phyloP scores from a whole-genome alignment of 495 filamentous ascomycete genomes.

The Elaphomyces granulatus region DNA sequence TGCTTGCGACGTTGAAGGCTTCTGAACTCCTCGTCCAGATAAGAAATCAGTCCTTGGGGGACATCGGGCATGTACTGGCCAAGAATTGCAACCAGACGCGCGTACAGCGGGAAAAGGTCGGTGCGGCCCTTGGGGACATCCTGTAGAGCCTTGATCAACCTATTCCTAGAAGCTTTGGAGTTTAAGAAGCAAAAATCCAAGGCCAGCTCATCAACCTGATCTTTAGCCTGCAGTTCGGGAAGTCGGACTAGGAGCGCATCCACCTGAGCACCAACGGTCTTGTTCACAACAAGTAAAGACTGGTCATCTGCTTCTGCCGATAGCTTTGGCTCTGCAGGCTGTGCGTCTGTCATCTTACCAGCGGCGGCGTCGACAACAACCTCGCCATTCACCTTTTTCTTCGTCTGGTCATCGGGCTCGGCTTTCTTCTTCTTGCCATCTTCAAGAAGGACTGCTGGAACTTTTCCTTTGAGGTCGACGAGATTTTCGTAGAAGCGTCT shows the following conservation, averaged over 20 bases:
- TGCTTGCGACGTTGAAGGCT: conserved; percentile 96
- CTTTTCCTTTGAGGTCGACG: conserved; percentile 87
- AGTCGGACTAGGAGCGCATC: conserved; percentile 79
- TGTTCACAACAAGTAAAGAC: conserved; percentile 89
- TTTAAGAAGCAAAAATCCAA: conserved; percentile 97
- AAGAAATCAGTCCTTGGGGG: conserved; percentile 76
- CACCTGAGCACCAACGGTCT: conserved; percentile 92
- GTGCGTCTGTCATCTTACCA: conserved; percentile 17
- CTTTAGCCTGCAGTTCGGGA: conserved; percentile 80
- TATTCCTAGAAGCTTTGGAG: conserved; percentile 91
- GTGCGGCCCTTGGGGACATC: conserved; percentile 88
- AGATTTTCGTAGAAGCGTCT: conserved; percentile 95
- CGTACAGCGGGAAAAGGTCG: conserved; percentile 83
- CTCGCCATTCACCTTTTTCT: conserved; percentile 32
- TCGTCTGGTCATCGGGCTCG: conserved; percentile 55
- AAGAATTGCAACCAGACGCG: conserved; percentile 83
- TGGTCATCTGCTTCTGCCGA: conserved; percentile 56
- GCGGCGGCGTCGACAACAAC: conserved; percentile 11
- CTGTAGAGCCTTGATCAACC: conserved; percentile 81
- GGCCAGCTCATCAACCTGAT: conserved; percentile 79
- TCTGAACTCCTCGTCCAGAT: conserved; percentile 93
- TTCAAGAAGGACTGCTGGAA: conserved; percentile 83
- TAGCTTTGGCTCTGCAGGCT: conserved; percentile 37
- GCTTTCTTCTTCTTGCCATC: conserved; percentile 90
- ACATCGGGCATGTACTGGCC: conserved; percentile 90